These are phyloP conservation scores for Chloranthus sessilifolius DNA, from an alignment of 164 flowering plant genomes.

Conservation along the genomic window DNA sequence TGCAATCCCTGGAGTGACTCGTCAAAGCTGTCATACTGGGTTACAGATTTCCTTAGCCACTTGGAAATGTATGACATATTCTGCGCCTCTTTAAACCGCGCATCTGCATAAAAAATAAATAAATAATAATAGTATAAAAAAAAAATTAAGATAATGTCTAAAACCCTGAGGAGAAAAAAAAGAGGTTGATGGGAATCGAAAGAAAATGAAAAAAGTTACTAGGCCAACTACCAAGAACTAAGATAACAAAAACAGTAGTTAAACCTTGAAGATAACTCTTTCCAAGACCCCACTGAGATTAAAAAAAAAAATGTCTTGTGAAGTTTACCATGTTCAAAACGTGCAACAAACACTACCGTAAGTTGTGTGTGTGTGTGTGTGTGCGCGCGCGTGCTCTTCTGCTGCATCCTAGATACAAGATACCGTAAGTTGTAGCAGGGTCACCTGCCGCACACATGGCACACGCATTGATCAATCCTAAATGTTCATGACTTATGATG, in stretches of 20 bases:
- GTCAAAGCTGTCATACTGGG: conserved; percentile 55
- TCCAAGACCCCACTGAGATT: no score
- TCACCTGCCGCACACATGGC: no score
- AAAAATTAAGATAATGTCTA: neutral
- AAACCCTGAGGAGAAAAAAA: neutral
- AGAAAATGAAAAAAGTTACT: neutral
- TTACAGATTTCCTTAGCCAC: conserved; percentile 83
- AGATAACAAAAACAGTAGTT: neutral
- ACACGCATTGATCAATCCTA: no score
- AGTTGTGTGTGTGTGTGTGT: no score
- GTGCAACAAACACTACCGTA: no score
- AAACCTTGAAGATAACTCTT: neutral
- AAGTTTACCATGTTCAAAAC: no score
- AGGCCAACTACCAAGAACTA: neutral
- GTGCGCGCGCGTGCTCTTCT: no score
- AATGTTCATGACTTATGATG: no score
- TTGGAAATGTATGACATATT: conserved; percentile 70
- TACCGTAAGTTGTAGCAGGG: no score
- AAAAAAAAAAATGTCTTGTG: no score
- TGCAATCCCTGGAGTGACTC: conserved; percentile 47
- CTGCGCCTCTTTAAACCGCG: conserved; percentile 67
- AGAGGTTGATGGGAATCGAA: neutral
- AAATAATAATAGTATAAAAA: neutral
- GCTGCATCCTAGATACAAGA: no score
- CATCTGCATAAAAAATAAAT: conserved; percentile 51